Evolutionary conservation across 2,329 filamentous ascomycete species (phyloP).

Genomic region (Pestalotiopsis fici): DNA sequence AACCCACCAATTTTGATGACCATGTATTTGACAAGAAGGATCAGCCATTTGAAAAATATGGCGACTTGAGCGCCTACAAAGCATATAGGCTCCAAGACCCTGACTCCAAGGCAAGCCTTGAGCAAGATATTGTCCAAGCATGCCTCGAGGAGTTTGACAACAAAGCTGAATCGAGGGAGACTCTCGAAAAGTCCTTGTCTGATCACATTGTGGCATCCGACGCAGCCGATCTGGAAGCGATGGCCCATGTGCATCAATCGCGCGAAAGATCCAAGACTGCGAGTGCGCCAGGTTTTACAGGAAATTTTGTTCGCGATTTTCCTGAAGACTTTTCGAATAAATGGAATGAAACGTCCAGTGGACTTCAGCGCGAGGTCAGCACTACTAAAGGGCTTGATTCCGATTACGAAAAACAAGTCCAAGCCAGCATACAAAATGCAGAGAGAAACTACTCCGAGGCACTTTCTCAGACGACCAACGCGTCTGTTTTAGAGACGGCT

Average conservation of each 20-base stretch:
- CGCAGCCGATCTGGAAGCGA: conserved; percentile 27
- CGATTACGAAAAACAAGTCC: conserved; percentile 11
- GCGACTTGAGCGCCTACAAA: conserved; percentile 42
- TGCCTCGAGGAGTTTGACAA: conserved; percentile 39
- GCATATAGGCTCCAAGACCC: conserved; percentile 36
- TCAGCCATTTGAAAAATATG: conserved; percentile 32
- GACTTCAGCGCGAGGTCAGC: conserved; percentile 7
- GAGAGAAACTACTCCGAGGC: conserved; percentile 24
- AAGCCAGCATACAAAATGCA: conserved; percentile 18
- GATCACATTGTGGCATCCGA: conserved; percentile 29
- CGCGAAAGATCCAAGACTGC: conserved; percentile 21
- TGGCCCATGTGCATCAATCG: conserved; percentile 19
- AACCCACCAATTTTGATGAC: conserved; percentile 23
- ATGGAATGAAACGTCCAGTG: conserved; percentile 33
- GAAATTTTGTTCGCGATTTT: conserved; percentile 52
- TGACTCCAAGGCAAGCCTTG: conserved; percentile 26
- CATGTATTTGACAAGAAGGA: conserved; percentile 19
- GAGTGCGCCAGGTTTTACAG: conserved; percentile 35
- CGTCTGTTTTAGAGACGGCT: conserved; percentile 25
- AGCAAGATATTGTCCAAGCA: conserved; percentile 33
- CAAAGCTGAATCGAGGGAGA: conserved; percentile 26
- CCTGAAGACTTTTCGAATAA: conserved; percentile 49
- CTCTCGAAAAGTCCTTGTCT: conserved; percentile 30
- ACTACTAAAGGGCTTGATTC: conserved; percentile 19
- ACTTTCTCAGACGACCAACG: conserved; percentile 20